Conservation (phyloP, 495 filamentous ascomycete species). For the Aspergillus avenaceus region DNA sequence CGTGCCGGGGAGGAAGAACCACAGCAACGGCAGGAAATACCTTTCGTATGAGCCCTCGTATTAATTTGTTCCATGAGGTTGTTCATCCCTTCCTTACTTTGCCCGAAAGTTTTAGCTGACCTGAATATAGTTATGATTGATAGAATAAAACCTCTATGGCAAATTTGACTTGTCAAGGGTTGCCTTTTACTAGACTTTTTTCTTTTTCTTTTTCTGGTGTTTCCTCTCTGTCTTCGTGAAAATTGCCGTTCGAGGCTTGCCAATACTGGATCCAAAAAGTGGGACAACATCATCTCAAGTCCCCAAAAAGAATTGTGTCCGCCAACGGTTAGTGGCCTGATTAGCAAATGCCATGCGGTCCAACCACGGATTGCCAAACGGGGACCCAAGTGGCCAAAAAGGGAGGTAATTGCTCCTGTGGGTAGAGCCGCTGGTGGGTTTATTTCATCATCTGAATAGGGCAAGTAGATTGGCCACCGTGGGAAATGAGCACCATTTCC, state of each 20-base stretch:
- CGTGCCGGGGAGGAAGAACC: neutral
- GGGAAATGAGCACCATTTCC: slow-evolving; percentile 1
- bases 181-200: neutral
- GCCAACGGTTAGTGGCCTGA: neutral
- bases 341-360: neutral
- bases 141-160: neutral
- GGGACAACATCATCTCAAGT: neutral
- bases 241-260: neutral
- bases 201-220: neutral
- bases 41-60: neutral
- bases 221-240: neutral
- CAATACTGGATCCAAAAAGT: neutral
- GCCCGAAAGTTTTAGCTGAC: too few relatives aligned
- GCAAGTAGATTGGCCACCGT: neutral
- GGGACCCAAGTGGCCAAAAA: neutral
- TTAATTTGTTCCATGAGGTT: too few relatives aligned
- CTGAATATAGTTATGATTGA: neutral
- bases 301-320: neutral
- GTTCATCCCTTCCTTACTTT: too few relatives aligned
- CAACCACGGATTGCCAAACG: neutral
- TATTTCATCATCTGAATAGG: neutral
- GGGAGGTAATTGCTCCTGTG: neutral
- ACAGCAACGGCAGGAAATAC: too few relatives aligned
- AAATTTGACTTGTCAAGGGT: neutral
- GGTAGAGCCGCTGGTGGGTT: neutral